phyloP scores from a whole-genome alignment of 805 yeast genomes.

The Citeromyces matritensis region DNA sequence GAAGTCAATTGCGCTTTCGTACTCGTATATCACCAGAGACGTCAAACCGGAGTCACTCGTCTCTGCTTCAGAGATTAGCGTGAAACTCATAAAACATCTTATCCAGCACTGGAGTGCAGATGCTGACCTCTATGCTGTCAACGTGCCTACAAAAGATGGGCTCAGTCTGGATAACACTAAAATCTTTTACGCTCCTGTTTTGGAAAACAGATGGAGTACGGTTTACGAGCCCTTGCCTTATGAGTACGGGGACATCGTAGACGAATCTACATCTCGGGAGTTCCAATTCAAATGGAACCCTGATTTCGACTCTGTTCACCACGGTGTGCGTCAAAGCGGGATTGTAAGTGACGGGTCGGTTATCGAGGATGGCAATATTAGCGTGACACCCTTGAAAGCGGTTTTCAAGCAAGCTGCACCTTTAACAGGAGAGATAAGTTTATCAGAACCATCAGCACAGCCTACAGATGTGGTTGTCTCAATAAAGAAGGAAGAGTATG shows the following conservation, averaged over 20 bases:
- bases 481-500: slow-evolving; percentile 19
- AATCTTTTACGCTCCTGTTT: slow-evolving; percentile 61
- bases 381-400: slow-evolving; percentile 63
- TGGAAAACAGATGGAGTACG: slow-evolving; percentile 69
- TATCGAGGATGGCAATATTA: slow-evolving; percentile 43
- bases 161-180: slow-evolving; percentile 42
- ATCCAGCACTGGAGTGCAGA: slow-evolving; percentile 37
- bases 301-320: slow-evolving; percentile 53
- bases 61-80: slow-evolving; percentile 56
- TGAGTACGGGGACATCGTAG: slow-evolving; percentile 26
- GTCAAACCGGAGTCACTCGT: slow-evolving; percentile 34
- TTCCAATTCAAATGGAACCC: slow-evolving; percentile 71
- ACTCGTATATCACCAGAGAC: slow-evolving; percentile 50
- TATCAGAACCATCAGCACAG: background rate
- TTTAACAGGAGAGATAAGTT: slow-evolving; percentile 37
- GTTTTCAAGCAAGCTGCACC: slow-evolving; percentile 41
- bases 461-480: slow-evolving; percentile 10
- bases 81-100: slow-evolving; percentile 46
- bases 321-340: slow-evolving; percentile 24
- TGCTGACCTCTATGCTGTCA: slow-evolving; percentile 69
- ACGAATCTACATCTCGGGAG: slow-evolving; percentile 22
- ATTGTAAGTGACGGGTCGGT: slow-evolving; percentile 57
- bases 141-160: slow-evolving; percentile 56
- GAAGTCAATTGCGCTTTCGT: slow-evolving; percentile 69
- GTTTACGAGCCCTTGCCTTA: slow-evolving; percentile 23